Percentiles rank a stretch among this genome's conserved stretches.
phyloP scores from a whole-genome alignment of 2,329 filamentous ascomycete genomes.

The Botrytis deweyae region DNA sequence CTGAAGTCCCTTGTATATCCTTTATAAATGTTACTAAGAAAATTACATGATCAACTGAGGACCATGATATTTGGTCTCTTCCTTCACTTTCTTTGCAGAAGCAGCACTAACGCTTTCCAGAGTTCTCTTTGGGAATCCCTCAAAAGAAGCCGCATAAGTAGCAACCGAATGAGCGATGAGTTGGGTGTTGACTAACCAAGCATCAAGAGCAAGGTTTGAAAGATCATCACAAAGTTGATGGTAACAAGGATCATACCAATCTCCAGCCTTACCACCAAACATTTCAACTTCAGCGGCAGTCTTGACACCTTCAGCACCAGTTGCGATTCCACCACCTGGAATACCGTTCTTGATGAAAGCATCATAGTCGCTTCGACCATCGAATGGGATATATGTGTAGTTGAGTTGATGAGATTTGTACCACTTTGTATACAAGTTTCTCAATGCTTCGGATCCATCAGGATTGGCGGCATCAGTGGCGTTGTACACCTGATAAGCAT shows the following conservation, averaged over 20 bases:
- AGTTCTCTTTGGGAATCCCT: conserved; percentile 60
- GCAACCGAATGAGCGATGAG: conserved; percentile 72
- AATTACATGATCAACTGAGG: conserved; percentile 49
- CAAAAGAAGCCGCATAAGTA: conserved; percentile 63
- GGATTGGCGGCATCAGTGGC: conserved; percentile 71
- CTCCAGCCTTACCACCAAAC: conserved; percentile 70
- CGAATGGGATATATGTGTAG: conserved; percentile 71
- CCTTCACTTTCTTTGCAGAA: conserved; percentile 35
- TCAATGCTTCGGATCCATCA: conserved; percentile 66
- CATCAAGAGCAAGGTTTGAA: conserved; percentile 56
- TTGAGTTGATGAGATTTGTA: conserved; percentile 61
- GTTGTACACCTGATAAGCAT: conserved; percentile 67
- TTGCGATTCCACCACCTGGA: conserved; percentile 72
- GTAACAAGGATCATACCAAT: conserved; percentile 60
- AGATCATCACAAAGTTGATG: conserved; percentile 62
- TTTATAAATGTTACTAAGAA: background rate
- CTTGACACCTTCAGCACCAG: conserved; percentile 76
- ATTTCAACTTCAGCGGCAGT: conserved; percentile 61
- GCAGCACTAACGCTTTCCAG: conserved; percentile 32
- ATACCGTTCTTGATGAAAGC: conserved; percentile 73
- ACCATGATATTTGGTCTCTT: conserved; percentile 49
- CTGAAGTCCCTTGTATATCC: background rate
- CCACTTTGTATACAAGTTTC: conserved; percentile 66
- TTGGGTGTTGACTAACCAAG: conserved; percentile 62
- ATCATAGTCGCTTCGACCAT: conserved; percentile 77